Base-by-base conservation (phyloP, 352 stramenopile genomes). In the Phytophthora nicotianae region DNA sequence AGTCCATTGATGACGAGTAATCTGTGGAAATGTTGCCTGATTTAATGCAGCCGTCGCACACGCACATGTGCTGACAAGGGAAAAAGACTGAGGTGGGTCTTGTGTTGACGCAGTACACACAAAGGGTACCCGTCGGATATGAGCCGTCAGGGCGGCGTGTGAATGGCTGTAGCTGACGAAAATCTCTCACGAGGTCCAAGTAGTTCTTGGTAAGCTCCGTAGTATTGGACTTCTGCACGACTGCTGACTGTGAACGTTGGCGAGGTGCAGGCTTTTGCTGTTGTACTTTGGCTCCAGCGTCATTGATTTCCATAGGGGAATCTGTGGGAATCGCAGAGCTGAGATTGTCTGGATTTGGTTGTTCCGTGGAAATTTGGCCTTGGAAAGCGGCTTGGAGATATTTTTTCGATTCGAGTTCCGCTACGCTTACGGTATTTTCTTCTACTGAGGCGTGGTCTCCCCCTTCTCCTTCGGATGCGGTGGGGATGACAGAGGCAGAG, bases 61-160 rank as follows among this genome's bases (percentile, higher is more conserved):
- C 75, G 53, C 77, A 87, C 60, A 81, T 75, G 68, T 91, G 82
- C 61, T 89, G 74, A 26, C 82, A 91, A 21, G 61, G 62, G 20
- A 70, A 70, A 52, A 70, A 65, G 2, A 70, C 62, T 0, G 54
- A 65, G 0, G 16, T 74, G 1, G 73, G 77, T 19, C 23, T 49
- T 1, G 64, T 23, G 14, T 56, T 54, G 35, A 73, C 62, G 51
- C 81, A 89, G 43, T 86, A 74, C 13, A 83, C 70, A 24, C 81
- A 91, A 9, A 59, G 52, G 5, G 70, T 75, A 7, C 77, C 65
- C 6, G 17, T 10, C 5, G 65, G 62, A 27, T 83, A 91, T 35
- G 65, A 67, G 23, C 79, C 72, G 48, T 87, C 72, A 4, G 68
- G 63, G 7, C 56, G 74, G 14, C 72, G 73, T 33, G 71, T 81